Percentiles rank a stretch among this genome's conserved stretches.
Conservation (phyloP, 306 rosid species). For the Trifolium repens region DNA sequence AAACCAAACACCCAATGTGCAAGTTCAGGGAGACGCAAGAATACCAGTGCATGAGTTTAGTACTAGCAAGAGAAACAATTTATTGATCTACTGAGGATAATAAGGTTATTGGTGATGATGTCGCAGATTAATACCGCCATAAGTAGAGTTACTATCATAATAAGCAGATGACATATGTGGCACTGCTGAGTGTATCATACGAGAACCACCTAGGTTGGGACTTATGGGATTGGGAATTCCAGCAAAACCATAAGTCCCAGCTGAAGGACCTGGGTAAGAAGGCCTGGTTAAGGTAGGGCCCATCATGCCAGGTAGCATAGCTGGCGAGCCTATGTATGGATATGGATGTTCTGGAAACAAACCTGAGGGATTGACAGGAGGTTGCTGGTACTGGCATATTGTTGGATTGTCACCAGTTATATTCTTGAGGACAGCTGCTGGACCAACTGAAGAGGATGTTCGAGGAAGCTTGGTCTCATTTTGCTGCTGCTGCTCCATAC, state of each 20-base stretch:
- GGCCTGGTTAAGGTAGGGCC: constrained; percentile 52
- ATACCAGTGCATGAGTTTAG: constrained; percentile 47
- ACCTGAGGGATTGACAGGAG: constrained; percentile 55
- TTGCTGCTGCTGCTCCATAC: constrained; percentile 42
- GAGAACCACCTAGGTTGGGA: constrained; percentile 55
- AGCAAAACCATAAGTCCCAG: constrained; percentile 57
- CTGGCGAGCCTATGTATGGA: constrained; percentile 52
- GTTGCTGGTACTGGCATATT: constrained; percentile 51
- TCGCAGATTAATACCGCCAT: constrained; percentile 56
- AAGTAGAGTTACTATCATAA: constrained; percentile 51
- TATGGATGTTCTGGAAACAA: constrained; percentile 55
- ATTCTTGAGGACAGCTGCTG: constrained; percentile 19
- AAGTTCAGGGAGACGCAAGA: constrained; percentile 37
- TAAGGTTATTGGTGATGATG: constrained; percentile 56
- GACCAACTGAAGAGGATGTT: constrained; percentile 45
- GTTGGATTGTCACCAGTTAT: constrained; percentile 22
- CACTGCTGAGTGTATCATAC: constrained; percentile 49
- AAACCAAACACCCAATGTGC: constrained; percentile 31
- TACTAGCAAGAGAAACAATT: constrained; percentile 25
- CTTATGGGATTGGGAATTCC: constrained; percentile 57
- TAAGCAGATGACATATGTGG: constrained; percentile 52
- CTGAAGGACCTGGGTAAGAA: constrained; percentile 56
- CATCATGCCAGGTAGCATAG: constrained; percentile 55
- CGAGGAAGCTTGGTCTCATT: constrained; percentile 58
- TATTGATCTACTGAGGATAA: constrained; percentile 59